A percentile compares a stretch with the other conserved stretches of the same genome.
Evolutionary conservation across 345 rosid species (phyloP).

Genomic region (Gossypium bickii): DNA sequence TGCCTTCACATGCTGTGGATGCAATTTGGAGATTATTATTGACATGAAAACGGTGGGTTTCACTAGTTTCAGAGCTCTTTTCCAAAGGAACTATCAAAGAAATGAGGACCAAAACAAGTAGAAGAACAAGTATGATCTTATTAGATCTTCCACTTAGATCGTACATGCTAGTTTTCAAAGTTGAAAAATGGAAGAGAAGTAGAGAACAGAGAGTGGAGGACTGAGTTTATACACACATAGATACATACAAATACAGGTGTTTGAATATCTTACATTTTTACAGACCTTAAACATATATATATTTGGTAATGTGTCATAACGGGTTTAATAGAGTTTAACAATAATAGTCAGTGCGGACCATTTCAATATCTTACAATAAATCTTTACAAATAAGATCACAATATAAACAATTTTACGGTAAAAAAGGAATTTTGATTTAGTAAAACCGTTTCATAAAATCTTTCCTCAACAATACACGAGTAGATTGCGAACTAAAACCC

Average conservation of each 20-base stretch:
- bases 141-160: constrained; percentile 8
- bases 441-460: not conserved
- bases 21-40: constrained; percentile 26
- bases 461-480: not conserved
- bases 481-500: not conserved
- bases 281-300: not conserved
- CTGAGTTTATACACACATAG: not conserved
- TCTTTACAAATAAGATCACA: not conserved
- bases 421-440: not conserved
- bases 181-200: not conserved
- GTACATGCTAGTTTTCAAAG: constrained; percentile 13
- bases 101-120: constrained; percentile 17
- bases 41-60: constrained; percentile 25
- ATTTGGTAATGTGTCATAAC: not conserved
- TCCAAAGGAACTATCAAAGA: not conserved
- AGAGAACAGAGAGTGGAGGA: not conserved
- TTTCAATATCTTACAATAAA: not conserved
- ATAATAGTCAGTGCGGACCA: not conserved
- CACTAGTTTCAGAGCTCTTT: constrained; percentile 10
- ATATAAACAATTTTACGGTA: not conserved
- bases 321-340: not conserved
- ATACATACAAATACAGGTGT: not conserved
- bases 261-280: not conserved
- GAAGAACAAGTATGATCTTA: constrained; percentile 11
- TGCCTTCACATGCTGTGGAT: constrained; percentile 40